phyloP scores from a whole-genome alignment of 441 rosid genomes.

The Pelargonium cotyledonis region DNA sequence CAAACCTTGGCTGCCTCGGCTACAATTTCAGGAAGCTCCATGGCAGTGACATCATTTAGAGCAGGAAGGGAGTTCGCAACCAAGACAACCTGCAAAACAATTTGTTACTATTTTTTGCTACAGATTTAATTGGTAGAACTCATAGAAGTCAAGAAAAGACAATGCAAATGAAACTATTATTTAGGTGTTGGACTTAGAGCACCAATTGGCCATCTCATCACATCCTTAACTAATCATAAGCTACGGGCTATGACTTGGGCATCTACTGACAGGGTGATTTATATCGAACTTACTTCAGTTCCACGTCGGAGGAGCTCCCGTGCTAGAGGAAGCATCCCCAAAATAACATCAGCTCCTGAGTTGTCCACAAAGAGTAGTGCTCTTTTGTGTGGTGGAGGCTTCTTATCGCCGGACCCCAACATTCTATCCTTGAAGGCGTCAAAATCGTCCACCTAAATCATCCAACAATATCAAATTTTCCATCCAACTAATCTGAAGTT shows the following conservation, averaged over 20 bases:
- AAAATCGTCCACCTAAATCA: constrained; percentile 82
- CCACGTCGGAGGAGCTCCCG: constrained; percentile 91
- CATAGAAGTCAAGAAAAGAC: background rate
- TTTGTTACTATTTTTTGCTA: constrained; percentile 9
- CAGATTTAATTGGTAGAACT: constrained; percentile 10
- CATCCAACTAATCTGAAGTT: constrained; percentile 5
- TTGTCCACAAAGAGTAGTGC: constrained; percentile 97
- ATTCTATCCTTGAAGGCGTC: constrained; percentile 83
- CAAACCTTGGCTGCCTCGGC: constrained; percentile 98
- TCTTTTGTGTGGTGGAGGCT: constrained; percentile 72
- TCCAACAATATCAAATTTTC: constrained; percentile 15
- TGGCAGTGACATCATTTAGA: constrained; percentile 86
- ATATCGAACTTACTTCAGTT: constrained; percentile 59
- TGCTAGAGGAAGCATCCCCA: constrained; percentile 98
- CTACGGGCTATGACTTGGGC: background rate
- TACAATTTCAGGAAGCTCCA: constrained; percentile 96
- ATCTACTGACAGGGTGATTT: background rate
- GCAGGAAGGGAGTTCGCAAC: constrained; percentile 98
- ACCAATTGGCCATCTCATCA: too few species aligned
- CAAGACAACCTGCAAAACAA: constrained; percentile 69
- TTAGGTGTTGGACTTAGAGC: too few species aligned
- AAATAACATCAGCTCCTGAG: constrained; percentile 90
- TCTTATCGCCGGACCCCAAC: constrained; percentile 58
- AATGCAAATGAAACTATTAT: background rate
- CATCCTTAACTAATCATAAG: too few species aligned